phyloP scores from a whole-genome alignment of 805 yeast genomes.

The Kodamaea kaohsiungensis region DNA sequence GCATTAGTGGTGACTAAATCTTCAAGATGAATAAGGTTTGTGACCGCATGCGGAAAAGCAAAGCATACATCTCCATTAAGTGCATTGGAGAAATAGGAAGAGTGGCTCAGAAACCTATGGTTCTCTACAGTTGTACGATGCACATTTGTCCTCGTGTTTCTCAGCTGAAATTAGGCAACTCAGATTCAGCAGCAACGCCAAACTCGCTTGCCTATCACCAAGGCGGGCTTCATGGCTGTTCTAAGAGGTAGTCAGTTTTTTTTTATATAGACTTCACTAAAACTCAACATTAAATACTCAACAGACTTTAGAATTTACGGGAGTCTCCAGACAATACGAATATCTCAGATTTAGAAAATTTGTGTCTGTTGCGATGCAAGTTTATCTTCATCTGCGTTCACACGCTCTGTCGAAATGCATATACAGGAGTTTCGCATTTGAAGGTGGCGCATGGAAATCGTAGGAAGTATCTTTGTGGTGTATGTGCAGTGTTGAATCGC shows the following conservation, averaged over 20 bases:
- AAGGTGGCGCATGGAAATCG: neutral
- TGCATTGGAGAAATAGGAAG: neutral
- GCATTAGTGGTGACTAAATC: conserved; percentile 1
- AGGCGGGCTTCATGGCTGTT: no score
- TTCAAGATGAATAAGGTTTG: neutral
- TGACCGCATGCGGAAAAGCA: neutral
- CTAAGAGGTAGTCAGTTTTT: no score
- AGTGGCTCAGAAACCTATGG: neutral
- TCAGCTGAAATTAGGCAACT: neutral
- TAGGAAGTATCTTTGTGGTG: neutral
- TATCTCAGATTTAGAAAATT: neutral
- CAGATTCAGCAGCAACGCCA: neutral
- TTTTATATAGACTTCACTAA: no score
- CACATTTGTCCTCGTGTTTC: neutral
- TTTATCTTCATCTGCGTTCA: conserved; percentile 8
- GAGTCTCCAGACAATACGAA: neutral
- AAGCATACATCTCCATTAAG: neutral
- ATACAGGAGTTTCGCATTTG: no score
- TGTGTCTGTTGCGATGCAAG: conserved; percentile 6
- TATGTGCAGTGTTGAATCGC: neutral
- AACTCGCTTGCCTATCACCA: no score
- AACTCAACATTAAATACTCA: neutral
- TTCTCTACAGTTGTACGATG: neutral
- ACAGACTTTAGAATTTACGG: neutral
- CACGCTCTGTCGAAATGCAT: no score